These are phyloP conservation scores for Amoebophrya sp. DNA, from an alignment of 169 alveolate species.

Conservation along the genomic window DNA sequence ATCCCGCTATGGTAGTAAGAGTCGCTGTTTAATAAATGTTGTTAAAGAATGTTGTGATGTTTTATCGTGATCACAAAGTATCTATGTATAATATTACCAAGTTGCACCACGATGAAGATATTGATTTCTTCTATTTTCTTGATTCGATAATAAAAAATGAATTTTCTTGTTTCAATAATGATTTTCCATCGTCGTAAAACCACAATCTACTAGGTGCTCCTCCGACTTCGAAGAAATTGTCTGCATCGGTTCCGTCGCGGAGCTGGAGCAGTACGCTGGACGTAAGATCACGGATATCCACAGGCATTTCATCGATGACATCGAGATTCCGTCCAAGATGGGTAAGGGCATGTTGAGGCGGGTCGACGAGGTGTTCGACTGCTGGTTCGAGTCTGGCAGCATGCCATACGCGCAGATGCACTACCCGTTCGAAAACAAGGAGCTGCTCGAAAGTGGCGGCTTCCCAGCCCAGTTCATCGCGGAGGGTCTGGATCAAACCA, in stretches of 20 bases:
- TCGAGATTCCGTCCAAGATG: constrained; percentile 89
- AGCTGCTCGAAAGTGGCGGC: constrained; percentile 50
- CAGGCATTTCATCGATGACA: constrained; percentile 92
- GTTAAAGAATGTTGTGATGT: neutral
- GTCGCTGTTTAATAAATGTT: constrained; percentile 33
- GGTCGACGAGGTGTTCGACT: constrained; percentile 82
- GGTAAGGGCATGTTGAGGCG: constrained; percentile 83
- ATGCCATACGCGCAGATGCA: constrained; percentile 96
- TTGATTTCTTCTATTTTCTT: neutral
- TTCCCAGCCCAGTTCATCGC: constrained; percentile 99
- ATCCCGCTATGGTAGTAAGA: constrained; percentile 44
- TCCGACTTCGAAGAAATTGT: constrained; percentile 86
- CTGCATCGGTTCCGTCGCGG: constrained; percentile 79
- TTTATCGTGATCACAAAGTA: neutral
- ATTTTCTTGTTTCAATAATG: neutral
- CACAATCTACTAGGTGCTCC: constrained; percentile 40
- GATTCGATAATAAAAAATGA: neutral
- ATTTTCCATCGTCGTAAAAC: neutral
- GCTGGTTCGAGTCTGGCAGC: constrained; percentile 99
- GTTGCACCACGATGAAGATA: neutral
- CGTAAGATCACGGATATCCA: constrained; percentile 86
- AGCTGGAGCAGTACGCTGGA: constrained; percentile 54
- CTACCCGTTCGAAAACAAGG: constrained; percentile 91
- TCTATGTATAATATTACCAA: neutral
- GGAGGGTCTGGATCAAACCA: constrained; percentile 95